Base-by-base conservation (phyloP, 768 basidiomycete genomes). In the Naematelia aurantialba region DNA sequence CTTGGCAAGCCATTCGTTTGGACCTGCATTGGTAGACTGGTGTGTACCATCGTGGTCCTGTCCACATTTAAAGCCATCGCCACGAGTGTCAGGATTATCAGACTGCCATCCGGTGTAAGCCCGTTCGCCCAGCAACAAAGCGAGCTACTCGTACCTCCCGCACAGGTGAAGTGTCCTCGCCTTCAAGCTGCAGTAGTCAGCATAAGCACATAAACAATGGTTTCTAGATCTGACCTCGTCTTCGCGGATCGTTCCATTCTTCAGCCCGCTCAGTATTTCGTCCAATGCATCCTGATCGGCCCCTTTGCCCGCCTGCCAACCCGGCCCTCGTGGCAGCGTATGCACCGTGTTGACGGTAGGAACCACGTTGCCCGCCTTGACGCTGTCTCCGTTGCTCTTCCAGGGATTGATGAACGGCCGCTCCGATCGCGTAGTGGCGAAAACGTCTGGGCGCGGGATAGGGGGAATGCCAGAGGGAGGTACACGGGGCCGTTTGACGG, bases 1-100 rank as follows among this genome's bases (percentile, higher is more conserved):
- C 45, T 62, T 62, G 2, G 72, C 72, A 4, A 74, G 59, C 56
- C 56, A 66, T 31, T 71, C 72, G 48, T 74, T 74, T 2, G 72
- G 72, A 19, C 72, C 67, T 17, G 17, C 44, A 26, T 54, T 27
- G 5, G 47, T 52, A 39, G 34, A 39, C 17, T 17, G 8, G 19
- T 45, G 45, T 22, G 17, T 61, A 8, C 67, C 72, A 39, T 67
- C 65, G 31, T 67, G 49, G 12, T 48, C 46, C 52, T 67, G 61
- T 2, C 57, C 59, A 50, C 69, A 73, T 45, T 67, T 70, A 58
- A 59, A 73, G 5, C 34, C 34, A 13, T 60, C 50, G n/a, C 51
- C 63, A 8, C 14, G 25, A 11, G 45, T 29, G n/a, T 58, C 49
- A 30, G 52, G 52, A 25, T 46, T 60, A 25, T 5, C 22, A 31